Conservation (phyloP, 148 eudicot genomes). For the Vaccinium corymbosum region DNA sequence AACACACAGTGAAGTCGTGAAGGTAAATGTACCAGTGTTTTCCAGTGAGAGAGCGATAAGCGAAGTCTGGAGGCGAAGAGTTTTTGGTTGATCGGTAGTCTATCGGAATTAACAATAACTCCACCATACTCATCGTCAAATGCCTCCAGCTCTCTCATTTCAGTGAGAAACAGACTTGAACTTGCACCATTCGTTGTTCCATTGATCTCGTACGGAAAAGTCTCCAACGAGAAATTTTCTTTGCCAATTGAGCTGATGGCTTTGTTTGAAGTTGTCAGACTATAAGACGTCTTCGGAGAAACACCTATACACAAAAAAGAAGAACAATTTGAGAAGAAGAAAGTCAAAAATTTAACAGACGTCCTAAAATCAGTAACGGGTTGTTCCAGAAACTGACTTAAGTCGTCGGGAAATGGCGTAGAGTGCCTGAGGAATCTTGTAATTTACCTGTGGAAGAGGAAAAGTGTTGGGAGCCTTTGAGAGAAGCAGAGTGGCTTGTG, state of each 20-base stretch:
- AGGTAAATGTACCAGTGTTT: conserved; percentile 35
- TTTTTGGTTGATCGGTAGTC: conserved; percentile 52
- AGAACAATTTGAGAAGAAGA: neutral
- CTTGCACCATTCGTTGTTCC: conserved; percentile 36
- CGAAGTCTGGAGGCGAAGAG: conserved; percentile 56
- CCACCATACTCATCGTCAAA: conserved; percentile 83
- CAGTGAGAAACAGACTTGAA: conserved; percentile 32
- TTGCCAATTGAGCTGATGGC: conserved; percentile 34
- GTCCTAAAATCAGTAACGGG: neutral
- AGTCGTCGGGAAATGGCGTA: no score
- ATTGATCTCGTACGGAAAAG: conserved; percentile 35
- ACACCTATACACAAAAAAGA: conserved; percentile 26
- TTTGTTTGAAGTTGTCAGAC: conserved; percentile 29
- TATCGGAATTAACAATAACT: conserved; percentile 54
- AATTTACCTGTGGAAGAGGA: conserved; percentile 39
- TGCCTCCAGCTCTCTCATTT: conserved; percentile 40
- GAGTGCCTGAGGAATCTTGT: neutral
- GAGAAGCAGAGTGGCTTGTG: conserved; percentile 17
- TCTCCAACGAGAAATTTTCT: conserved; percentile 24
- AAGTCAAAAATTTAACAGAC: neutral
- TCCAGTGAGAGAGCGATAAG: conserved; percentile 68
- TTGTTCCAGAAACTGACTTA: no score
- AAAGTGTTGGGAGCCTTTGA: conserved; percentile 17
- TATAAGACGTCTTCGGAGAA: conserved; percentile 26
- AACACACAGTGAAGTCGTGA: neutral